A percentile compares a stretch with the other conserved stretches of the same genome.
These are phyloP conservation scores for Helotiales sp. DNA, from an alignment of 2,329 filamentous ascomycete genomes.

Conservation along the genomic window DNA sequence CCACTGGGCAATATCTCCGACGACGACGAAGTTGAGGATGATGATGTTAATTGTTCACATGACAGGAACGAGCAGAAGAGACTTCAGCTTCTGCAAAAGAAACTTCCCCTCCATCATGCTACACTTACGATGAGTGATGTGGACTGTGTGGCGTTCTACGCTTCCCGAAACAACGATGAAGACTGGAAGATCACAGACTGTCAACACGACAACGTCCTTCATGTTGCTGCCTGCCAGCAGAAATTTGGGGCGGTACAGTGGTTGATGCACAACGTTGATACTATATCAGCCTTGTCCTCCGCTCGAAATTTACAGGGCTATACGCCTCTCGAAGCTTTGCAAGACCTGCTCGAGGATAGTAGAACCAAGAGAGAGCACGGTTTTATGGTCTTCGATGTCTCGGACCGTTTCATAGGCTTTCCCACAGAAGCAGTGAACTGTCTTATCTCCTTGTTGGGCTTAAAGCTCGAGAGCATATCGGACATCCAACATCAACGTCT, in stretches of 20 bases:
- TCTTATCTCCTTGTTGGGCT: constrained; percentile 30
- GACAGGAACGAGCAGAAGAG: background rate
- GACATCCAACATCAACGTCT: constrained; percentile 28
- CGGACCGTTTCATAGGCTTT: constrained; percentile 38
- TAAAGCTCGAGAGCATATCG: constrained; percentile 6
- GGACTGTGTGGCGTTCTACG: constrained; percentile 21
- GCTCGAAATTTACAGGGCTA: constrained; percentile 35
- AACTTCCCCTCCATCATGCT: constrained; percentile 20
- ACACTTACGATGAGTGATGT: constrained; percentile 14
- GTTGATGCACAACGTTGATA: constrained; percentile 31
- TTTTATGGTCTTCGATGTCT: constrained; percentile 18
- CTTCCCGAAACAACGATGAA: background rate
- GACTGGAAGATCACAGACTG: constrained; percentile 12
- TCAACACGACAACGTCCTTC: constrained; percentile 19
- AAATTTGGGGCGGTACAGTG: constrained; percentile 24
- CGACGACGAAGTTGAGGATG: constrained; percentile 4
- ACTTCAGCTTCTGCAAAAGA: constrained; percentile 15
- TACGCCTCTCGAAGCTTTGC: constrained; percentile 37
- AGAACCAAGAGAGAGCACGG: constrained; percentile 24
- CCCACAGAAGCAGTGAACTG: constrained; percentile 30
- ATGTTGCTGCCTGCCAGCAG: constrained; percentile 14
- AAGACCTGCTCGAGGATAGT: constrained; percentile 33
- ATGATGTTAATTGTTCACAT: background rate
- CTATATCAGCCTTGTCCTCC: constrained; percentile 13
- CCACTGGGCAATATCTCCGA: constrained; percentile 5